phyloP scores from a whole-genome alignment of 2,329 filamentous ascomycete genomes.

The Rhinocladiella similis region DNA sequence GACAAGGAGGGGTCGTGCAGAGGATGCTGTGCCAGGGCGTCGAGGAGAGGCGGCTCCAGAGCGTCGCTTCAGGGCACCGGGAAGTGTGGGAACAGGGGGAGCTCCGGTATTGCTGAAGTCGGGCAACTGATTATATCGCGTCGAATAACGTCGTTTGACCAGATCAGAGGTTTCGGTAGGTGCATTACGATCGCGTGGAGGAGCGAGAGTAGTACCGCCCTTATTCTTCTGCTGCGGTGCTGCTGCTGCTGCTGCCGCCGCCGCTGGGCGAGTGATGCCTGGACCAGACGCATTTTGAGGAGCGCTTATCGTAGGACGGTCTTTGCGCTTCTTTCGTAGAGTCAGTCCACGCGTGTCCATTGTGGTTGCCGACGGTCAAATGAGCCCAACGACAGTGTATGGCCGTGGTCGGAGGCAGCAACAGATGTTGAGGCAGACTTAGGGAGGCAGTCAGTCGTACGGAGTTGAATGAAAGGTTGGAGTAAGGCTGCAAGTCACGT shows the following conservation, averaged over 20 bases:
- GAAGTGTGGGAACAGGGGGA: slow-evolving; percentile 66
- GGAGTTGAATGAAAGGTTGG: no score
- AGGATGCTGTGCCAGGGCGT: slow-evolving; percentile 51
- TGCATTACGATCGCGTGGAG: slow-evolving; percentile 37
- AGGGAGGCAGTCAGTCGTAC: no score
- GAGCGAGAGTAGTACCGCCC: slow-evolving; percentile 37
- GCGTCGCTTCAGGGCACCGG: slow-evolving; percentile 56
- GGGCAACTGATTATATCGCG: slow-evolving; percentile 79
- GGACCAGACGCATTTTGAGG: slow-evolving; percentile 52
- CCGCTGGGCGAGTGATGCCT: slow-evolving; percentile 32
- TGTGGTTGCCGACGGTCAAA: not conserved
- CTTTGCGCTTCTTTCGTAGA: slow-evolving; percentile 61
- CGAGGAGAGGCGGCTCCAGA: slow-evolving; percentile 52
- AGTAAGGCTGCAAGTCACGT: no score
- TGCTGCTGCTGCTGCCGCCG: no score
- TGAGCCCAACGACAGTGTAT: no score
- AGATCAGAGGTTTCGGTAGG: slow-evolving; percentile 65
- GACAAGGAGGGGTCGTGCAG: slow-evolving; percentile 62
- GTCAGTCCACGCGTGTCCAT: slow-evolving; percentile 54
- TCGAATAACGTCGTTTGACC: slow-evolving; percentile 92
- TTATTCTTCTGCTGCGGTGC: slow-evolving; percentile 33
- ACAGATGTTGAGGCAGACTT: no score
- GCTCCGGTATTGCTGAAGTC: slow-evolving; percentile 67
- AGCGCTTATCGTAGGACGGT: slow-evolving; percentile 57
- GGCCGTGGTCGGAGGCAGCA: no score